Conservation (phyloP, 495 filamentous ascomycete genomes). For the Pseudevernia furfuracea region DNA sequence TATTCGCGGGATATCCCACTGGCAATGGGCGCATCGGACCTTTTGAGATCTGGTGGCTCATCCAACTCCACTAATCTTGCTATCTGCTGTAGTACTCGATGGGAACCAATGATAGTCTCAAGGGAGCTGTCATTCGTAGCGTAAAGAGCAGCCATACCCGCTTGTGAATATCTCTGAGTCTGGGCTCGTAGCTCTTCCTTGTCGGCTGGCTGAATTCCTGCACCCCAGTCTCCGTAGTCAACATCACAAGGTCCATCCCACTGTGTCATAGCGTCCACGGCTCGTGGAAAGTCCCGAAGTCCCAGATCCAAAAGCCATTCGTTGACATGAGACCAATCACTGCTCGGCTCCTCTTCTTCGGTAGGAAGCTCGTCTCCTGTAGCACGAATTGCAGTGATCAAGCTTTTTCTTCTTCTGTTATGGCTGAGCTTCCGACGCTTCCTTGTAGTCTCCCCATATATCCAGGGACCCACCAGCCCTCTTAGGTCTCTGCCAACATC, state of each 20-base stretch:
- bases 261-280: slow-evolving; percentile 55
- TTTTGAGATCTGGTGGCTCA: slow-evolving; percentile 35
- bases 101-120: slow-evolving; percentile 53
- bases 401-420: slow-evolving; percentile 12
- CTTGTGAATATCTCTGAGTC: slow-evolving; percentile 58
- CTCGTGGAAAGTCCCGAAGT: slow-evolving; percentile 39
- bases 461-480: slow-evolving; percentile 74
- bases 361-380: slow-evolving; percentile 19
- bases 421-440: slow-evolving; percentile 47
- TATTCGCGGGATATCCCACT: slow-evolving; percentile 21
- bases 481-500: slow-evolving; percentile 63
- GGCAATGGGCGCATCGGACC: background rate
- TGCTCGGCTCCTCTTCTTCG: slow-evolving; percentile 22
- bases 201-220: slow-evolving; percentile 38
- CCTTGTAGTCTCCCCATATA: slow-evolving; percentile 60
- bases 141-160: slow-evolving; percentile 67
- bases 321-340: slow-evolving; percentile 72
- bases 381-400: slow-evolving; percentile 5
- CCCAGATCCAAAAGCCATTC: slow-evolving; percentile 70
- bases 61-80: slow-evolving; percentile 54
- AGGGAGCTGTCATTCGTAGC: slow-evolving; percentile 51
- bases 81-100: slow-evolving; percentile 54
- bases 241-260: slow-evolving; percentile 80
- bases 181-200: slow-evolving; percentile 48
- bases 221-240: slow-evolving; percentile 65